Evolutionary conservation across 768 basidiomycete genomes (phyloP), one percentile per base, ranked within the genome.

Genomic region (Chalciporus sphaerocephalus): DNA sequence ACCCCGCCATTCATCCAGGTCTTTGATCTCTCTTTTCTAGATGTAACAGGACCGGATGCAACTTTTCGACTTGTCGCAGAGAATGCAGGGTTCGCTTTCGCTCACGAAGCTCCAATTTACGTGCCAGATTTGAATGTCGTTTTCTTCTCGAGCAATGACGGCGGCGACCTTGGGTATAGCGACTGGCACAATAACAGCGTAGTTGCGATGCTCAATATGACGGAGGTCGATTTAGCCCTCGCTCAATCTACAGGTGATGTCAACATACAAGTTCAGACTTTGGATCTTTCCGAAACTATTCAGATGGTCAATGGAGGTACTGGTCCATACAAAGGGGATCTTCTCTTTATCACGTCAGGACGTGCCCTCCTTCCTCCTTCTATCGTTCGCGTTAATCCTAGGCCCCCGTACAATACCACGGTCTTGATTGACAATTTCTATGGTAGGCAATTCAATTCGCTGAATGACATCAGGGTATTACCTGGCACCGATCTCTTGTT

Each of bases 361-460:
- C 77, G 83, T 40, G 85, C 82, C 0, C 62, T 72, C 17, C 65
- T 75, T 3, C 81, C 86, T 6, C 79, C 87, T 20, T 78, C 77
- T 2, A 60, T 89, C 12, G 79, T 74, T 0, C 73, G 84, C 27
- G 79, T 89, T 40, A 80, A 87, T 59, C 85, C 85, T 0, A 58
- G 54, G 3, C 59, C 76, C 4, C 87, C 87, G 1, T 71, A 81
- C 62, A 85, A 89, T 46, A 67, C 75, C 4, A 88, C 84, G 0
- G 74, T 85, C 28, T 61, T 92, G 15, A 61, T 92, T 49, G 85
- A 91, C 63, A 90, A 89, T 66, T 87, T 75, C 66, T 85, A 78
- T 56, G 88, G 88, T 2, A 71, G 87, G 6, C 87, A 88, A 51
- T 91, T 90, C 69, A 89, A 87, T 62, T 88, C 88, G 1, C 61